Evolutionary conservation across 352 stramenopile species (phyloP).

Genomic region (Pythium brachiatum): DNA sequence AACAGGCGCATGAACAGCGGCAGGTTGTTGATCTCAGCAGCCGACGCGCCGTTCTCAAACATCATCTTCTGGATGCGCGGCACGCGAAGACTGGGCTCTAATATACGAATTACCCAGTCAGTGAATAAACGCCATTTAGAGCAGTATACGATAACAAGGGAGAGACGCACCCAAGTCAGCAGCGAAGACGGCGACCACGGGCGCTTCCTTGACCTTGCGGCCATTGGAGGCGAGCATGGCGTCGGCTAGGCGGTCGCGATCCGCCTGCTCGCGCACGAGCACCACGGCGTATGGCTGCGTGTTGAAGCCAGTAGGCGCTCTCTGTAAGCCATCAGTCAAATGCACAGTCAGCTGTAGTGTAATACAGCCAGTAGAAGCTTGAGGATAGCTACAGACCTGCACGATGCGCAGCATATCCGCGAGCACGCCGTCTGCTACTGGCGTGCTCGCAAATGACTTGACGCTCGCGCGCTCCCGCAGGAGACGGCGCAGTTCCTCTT

Average conservation of each 20-base stretch:
- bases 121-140: background rate
- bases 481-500: constrained; percentile 13
- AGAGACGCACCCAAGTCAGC: constrained; percentile 52
- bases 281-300: constrained; percentile 77
- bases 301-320: constrained; percentile 80
- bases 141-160: background rate
- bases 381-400: constrained; percentile 31
- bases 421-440: constrained; percentile 54
- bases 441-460: constrained; percentile 38
- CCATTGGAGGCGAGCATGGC: constrained; percentile 80
- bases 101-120: background rate
- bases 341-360: background rate
- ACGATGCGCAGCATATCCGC: constrained; percentile 63
- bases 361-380: background rate
- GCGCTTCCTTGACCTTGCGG: constrained; percentile 71
- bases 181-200: constrained; percentile 77
- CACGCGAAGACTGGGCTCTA: constrained; percentile 73
- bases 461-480: constrained; percentile 20
- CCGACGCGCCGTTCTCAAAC: constrained; percentile 45
- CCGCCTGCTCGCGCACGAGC: constrained; percentile 61
- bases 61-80: constrained; percentile 69
- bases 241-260: constrained; percentile 63
- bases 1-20: constrained; percentile 65
- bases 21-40: constrained; percentile 54
- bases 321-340: constrained; percentile 24